Conservation (phyloP, 768 basidiomycete species). For the Antrodiella citrinella region DNA sequence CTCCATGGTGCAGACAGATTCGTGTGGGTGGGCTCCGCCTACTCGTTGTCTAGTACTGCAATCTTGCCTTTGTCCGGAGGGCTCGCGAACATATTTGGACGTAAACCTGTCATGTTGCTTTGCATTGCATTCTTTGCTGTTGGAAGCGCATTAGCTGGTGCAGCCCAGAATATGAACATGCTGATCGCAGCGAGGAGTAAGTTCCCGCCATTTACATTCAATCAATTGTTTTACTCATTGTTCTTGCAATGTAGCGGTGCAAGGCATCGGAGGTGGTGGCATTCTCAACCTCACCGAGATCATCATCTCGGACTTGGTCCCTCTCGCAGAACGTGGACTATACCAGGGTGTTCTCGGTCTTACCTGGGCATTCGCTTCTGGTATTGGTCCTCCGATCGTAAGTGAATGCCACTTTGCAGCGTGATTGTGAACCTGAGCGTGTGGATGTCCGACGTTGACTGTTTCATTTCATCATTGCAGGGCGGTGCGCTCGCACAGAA, state of each 20-base stretch:
- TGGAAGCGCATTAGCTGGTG: slow-evolving; percentile 31
- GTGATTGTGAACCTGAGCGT: no score
- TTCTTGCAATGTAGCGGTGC: slow-evolving; percentile 13
- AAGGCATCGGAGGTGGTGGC: slow-evolving; percentile 20
- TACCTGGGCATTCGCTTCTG: slow-evolving; percentile 9
- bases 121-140: slow-evolving; percentile 26
- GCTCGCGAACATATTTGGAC: slow-evolving; percentile 27
- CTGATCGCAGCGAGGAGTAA: slow-evolving; percentile 29
- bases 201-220: neutral
- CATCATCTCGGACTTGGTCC: slow-evolving; percentile 19
- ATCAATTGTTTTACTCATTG: neutral
- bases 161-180: slow-evolving; percentile 31
- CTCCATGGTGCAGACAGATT: slow-evolving; percentile 16
- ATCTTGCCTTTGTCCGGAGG: slow-evolving; percentile 27
- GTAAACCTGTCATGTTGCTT: slow-evolving; percentile 24
- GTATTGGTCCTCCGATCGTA: slow-evolving; percentile 12
- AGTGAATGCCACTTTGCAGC: neutral
- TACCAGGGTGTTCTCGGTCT: slow-evolving; percentile 11
- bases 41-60: slow-evolving; percentile 27
- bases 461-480: neutral
- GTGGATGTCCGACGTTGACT: neutral
- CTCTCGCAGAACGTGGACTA: slow-evolving; percentile 17
- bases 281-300: slow-evolving; percentile 17
- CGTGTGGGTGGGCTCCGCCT: slow-evolving; percentile 23
- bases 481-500: slow-evolving; percentile 17